Percentiles rank a stretch among this genome's conserved stretches.
Evolutionary conservation across 352 stramenopile genomes (phyloP).

Genomic region (Phytophthora capsici): DNA sequence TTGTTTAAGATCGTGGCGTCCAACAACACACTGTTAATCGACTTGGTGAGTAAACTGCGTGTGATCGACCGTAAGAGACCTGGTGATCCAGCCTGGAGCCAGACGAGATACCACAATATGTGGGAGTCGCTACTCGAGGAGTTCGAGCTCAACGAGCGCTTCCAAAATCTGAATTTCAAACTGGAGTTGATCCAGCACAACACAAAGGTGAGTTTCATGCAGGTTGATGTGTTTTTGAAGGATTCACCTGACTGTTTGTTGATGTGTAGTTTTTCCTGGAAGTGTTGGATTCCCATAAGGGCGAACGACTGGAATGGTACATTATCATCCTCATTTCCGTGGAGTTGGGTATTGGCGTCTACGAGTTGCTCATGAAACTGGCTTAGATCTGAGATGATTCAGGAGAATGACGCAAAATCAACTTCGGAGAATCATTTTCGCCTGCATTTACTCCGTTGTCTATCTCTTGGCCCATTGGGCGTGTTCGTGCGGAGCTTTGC

Average conservation of each 20-base stretch:
- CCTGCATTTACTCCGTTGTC: constrained; percentile 3
- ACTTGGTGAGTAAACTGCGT: constrained; percentile 96
- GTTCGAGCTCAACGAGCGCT: constrained; percentile 95
- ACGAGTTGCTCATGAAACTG: constrained; percentile 82
- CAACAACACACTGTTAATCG: constrained; percentile 97
- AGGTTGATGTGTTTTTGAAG: constrained; percentile 1
- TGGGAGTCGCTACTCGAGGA: constrained; percentile 90
- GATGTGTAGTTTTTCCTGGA: constrained; percentile 95
- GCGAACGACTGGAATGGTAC: constrained; percentile 96
- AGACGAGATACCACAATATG: constrained; percentile 95
- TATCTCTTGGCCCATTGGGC: constrained; percentile 77
- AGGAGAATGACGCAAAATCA: constrained; percentile 7
- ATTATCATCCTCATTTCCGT: constrained; percentile 98
- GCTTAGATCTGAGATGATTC: constrained; percentile 38
- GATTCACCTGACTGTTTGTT: constrained; percentile 13
- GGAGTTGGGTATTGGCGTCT: constrained; percentile 92
- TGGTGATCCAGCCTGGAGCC: constrained; percentile 94
- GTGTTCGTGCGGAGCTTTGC: constrained; percentile 87
- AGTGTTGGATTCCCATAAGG: constrained; percentile 96
- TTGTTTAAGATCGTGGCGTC: constrained; percentile 93
- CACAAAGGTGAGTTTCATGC: constrained; percentile 86
- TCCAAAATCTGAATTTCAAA: constrained; percentile 98
- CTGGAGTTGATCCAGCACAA: constrained; percentile 98
- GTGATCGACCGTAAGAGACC: constrained; percentile 94
- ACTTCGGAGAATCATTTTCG: constrained; percentile 12